Evolutionary conservation across 176 grass and related monocot genomes (phyloP), one percentile per base, ranked within the genome.

Genomic region (Chrysopogon serrulatus): DNA sequence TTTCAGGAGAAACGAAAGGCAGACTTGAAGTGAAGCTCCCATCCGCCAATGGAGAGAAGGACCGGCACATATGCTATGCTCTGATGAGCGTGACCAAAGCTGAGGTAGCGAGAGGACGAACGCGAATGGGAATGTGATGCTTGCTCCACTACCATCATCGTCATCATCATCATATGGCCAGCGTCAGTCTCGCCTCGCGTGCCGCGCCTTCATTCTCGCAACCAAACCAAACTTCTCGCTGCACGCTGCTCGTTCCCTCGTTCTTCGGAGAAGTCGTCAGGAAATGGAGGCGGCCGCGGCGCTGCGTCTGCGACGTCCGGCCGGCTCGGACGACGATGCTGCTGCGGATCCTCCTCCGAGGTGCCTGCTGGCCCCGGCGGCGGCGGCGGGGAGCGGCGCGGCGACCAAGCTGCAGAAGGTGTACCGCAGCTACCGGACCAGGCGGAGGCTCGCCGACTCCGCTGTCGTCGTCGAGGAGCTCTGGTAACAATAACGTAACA

Each of bases 401-500:
- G 92, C 92, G 6, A 98, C 88, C 57, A 95, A 90, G 89, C 28
- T 98, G 68, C 96, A 98, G 87, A 98, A 92, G 93, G 80, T 89
- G 51, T 98, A 98, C 79, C 88, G 96, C 73, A 89, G 96, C 87
- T 98, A 98, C 82, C 91, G 91, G 16, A 98, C 96, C 47, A 79
- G 96, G 27, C 93, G 93, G 83, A 90, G 79, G 91, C 79, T 98
- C 51, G 93, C 96, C 54, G 96, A 98, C 80, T 92, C 96, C 57
- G 96, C 89, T 60, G 89, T 98, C 87, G 89, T 98, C 85, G 93
- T 90, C 61, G 96, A 98, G 83, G 96, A 93, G 89, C 96, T 98
- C 54, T 98, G 96, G 96, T 98, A 75, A 64, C 61, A 28, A 45
- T 9, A 37, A n/a, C n/a, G 36, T 56, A 23, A 61, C 26, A 21